These are phyloP conservation scores for Citrus unshiu DNA, from an alignment of 345 rosid genomes.

Conservation along the genomic window DNA sequence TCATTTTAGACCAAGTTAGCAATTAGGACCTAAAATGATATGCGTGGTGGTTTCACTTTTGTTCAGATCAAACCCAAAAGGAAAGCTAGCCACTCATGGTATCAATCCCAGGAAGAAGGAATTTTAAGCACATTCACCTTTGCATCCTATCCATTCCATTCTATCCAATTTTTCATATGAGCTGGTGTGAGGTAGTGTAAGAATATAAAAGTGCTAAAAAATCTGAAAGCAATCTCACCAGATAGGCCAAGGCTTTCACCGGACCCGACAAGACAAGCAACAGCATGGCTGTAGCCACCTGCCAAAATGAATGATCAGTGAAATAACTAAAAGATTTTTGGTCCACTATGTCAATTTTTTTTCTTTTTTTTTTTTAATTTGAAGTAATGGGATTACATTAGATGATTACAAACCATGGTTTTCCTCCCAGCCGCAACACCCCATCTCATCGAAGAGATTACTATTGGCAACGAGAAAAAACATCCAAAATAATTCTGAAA, in stretches of 20 bases:
- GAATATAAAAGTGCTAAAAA: background rate
- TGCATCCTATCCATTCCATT: background rate
- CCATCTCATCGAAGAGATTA: constrained; percentile 89
- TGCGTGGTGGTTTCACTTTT: background rate
- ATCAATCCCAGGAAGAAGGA: background rate
- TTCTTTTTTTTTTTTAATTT: no score
- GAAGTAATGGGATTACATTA: background rate
- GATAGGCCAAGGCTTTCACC: constrained; percentile 72
- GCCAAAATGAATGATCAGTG: constrained; percentile 19
- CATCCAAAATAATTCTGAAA: constrained; percentile 94
- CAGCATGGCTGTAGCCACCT: constrained; percentile 90
- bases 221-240: constrained; percentile 49
- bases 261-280: constrained; percentile 91
- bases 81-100: background rate
- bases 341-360: background rate
- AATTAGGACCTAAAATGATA: background rate
- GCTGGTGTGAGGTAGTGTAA: background rate
- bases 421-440: constrained; percentile 89
- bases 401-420: constrained; percentile 60
- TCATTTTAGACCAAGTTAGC: background rate
- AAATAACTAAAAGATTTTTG: background rate
- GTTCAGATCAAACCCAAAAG: background rate
- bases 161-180: no score
- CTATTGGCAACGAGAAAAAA: constrained; percentile 86
- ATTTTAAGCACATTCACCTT: background rate